These are phyloP conservation scores for Seminavis robusta DNA, from an alignment of 108 stramenopile species.

Conservation along the genomic window DNA sequence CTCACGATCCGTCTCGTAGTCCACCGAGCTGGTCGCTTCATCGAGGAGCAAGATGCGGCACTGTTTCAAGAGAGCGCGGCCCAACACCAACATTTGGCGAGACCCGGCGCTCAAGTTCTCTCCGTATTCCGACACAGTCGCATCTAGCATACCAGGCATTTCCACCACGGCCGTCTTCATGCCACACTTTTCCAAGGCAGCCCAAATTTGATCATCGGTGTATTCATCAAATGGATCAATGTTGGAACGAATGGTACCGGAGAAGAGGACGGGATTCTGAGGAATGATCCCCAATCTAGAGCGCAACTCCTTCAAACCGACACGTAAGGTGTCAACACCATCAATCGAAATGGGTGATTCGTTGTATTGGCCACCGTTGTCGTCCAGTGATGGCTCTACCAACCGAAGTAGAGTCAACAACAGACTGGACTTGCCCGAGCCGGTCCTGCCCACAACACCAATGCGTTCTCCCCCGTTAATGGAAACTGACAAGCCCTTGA, in stretches of 20 bases:
- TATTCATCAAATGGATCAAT: slow-evolving; percentile 83
- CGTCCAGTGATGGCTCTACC: slow-evolving; percentile 66
- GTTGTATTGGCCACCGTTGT: slow-evolving; percentile 24
- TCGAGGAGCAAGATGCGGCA: slow-evolving; percentile 80
- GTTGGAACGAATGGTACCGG: slow-evolving; percentile 84
- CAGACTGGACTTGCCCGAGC: slow-evolving; percentile 62
- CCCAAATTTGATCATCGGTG: slow-evolving; percentile 60
- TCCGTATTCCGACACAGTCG: slow-evolving; percentile 86
- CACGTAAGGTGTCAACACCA: slow-evolving; percentile 77
- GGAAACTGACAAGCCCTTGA: slow-evolving; percentile 81
- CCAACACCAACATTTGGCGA: slow-evolving; percentile 91
- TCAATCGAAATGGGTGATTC: slow-evolving; percentile 76
- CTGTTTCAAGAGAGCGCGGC: slow-evolving; percentile 83
- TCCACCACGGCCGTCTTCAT: slow-evolving; percentile 59
- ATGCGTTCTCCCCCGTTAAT: slow-evolving; percentile 80
- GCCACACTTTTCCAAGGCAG: slow-evolving; percentile 66
- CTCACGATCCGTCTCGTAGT: slow-evolving; percentile 81
- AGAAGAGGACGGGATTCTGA: slow-evolving; percentile 91
- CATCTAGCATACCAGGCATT: slow-evolving; percentile 52
- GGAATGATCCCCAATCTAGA: slow-evolving; percentile 89
- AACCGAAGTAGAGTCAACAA: slow-evolving; percentile 83
- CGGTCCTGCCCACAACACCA: slow-evolving; percentile 89
- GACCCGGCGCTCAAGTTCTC: slow-evolving; percentile 89
- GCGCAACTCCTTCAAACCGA: slow-evolving; percentile 84
- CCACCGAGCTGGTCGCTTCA: slow-evolving; percentile 87